Evolutionary conservation across 805 yeast species (phyloP).

Genomic region (Metschnikowia lachancei): DNA sequence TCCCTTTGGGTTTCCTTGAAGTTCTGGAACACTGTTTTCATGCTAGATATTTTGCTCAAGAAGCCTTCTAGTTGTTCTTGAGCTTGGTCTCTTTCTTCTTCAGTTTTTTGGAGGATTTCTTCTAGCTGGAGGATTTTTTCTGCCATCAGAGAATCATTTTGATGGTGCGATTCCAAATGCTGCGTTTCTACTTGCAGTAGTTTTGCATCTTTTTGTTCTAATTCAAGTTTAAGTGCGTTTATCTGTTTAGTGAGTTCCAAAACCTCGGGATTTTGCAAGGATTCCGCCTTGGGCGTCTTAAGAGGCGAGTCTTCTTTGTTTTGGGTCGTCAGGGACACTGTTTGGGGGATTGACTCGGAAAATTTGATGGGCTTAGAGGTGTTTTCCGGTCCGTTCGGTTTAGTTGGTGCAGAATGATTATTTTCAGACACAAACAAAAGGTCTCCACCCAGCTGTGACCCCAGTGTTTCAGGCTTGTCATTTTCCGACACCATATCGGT

Average conservation of each 20-base stretch:
- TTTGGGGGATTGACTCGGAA: too few relatives aligned
- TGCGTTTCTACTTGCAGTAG: constrained; percentile 7
- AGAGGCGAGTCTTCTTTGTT: not conserved
- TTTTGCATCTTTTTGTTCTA: constrained; percentile 3
- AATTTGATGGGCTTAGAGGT: too few relatives aligned
- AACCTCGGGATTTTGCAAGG: not conserved
- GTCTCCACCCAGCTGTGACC: too few relatives aligned
- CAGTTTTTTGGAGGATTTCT: constrained; percentile 14
- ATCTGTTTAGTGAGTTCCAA: constrained; percentile 1
- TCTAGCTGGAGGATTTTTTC: constrained; percentile 5
- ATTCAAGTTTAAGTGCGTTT: constrained; percentile 2
- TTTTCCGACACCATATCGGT: too few relatives aligned
- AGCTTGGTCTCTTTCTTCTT: constrained; percentile 51
- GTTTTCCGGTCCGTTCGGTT: too few relatives aligned
- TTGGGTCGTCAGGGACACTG: not conserved
- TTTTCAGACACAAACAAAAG: too few relatives aligned
- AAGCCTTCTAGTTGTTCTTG: constrained; percentile 61
- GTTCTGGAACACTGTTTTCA: constrained; percentile 69
- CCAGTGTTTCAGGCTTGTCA: too few relatives aligned
- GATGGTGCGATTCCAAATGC: not conserved
- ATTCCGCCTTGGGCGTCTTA: not conserved
- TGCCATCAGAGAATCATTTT: not conserved
- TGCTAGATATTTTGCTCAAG: constrained; percentile 61
- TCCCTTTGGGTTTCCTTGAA: constrained; percentile 71
- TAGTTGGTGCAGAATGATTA: too few relatives aligned